Base-by-base conservation (phyloP, 2,329 filamentous ascomycete genomes). In the Colletotrichum viniferum region DNA sequence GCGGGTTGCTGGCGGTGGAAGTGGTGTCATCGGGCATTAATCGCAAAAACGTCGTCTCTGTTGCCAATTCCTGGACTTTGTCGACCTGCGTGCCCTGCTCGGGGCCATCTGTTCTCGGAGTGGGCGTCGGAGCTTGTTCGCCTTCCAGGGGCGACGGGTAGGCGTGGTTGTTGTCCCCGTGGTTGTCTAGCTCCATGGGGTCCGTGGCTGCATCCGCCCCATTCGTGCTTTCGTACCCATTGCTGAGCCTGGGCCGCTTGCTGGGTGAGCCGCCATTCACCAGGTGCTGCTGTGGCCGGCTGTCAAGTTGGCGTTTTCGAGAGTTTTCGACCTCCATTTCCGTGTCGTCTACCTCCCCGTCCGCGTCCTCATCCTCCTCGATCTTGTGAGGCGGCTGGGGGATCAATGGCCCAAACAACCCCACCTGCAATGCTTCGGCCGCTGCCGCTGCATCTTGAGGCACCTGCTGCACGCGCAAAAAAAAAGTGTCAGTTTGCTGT, bases 61-160 rank as follows among this genome's bases (percentile, higher is more conserved):
- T 85, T 62, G 88, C 86, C 70, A 93, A 87, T 79, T 93, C 91
- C 78, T 90, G 86, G 71, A 92, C 90, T 80, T 92, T 92, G 71
- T 92, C 91, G 65, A 92, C 86, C 81, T 93, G 92, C 12, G 91
- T 93, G 81, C 90, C 91, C 80, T 91, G 88, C 77, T 93, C 91
- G 61, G 91, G 90, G 32, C 92, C 92, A 74, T 91, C 89, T 73
- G 91, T 93, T 79, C 86, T 89, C 55, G 88, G 84, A 28, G 86
- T 84, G 38, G 90, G 89, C 60, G 89, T 89, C 60, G 88, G 85
- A 69, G 86, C 86, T 76, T 88, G 87, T 78, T 92, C 90, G 75
- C 89, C 88, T 81, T 92, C 90, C 24, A 91, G 87, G 71, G 92
- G 91, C 71, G 92, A 93, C 69, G 91, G 92, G 80, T 93, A 93